A percentile compares a stretch with the other conserved stretches of the same genome.
Evolutionary conservation across 108 stramenopile species (phyloP).

Genomic region (Fragilariopsis cylindrus): DNA sequence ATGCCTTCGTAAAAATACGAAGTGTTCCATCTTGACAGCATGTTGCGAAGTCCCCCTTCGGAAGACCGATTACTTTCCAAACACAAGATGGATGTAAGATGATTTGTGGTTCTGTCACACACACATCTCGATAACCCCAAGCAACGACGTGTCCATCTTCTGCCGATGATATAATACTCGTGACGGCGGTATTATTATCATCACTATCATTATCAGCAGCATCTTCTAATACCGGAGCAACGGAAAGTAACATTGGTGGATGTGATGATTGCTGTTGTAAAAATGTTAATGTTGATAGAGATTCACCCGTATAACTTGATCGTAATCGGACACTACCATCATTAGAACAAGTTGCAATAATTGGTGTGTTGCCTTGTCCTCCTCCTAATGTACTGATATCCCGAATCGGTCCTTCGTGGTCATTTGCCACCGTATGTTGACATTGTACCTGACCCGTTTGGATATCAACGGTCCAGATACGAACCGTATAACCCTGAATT

Average conservation of each 20-base stretch:
- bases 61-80: constrained; percentile 61
- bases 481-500: constrained; percentile 65
- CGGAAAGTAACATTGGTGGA: constrained; percentile 72
- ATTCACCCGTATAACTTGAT: constrained; percentile 69
- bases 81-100: constrained; percentile 77
- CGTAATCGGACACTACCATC: constrained; percentile 94
- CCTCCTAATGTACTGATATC: constrained; percentile 59
- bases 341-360: constrained; percentile 84
- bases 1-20: constrained; percentile 73
- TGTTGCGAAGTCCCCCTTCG: constrained; percentile 81
- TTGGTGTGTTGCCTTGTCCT: constrained; percentile 14
- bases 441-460: constrained; percentile 42
- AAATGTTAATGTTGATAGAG: constrained; percentile 64
- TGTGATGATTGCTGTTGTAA: constrained; percentile 29
- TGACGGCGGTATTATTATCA: too few species aligned
- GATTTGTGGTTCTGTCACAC: constrained; percentile 43
- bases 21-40: constrained; percentile 86
- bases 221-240: constrained; percentile 35
- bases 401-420: constrained; percentile 85
- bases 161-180: constrained; percentile 39
- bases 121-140: constrained; percentile 34
- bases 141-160: constrained; percentile 84
- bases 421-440: constrained; percentile 51
- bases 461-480: constrained; percentile 59
- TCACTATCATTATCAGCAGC: constrained; percentile 17